phyloP scores from a whole-genome alignment of 2,329 filamentous ascomycete species.

The Cladosporium sp. region DNA sequence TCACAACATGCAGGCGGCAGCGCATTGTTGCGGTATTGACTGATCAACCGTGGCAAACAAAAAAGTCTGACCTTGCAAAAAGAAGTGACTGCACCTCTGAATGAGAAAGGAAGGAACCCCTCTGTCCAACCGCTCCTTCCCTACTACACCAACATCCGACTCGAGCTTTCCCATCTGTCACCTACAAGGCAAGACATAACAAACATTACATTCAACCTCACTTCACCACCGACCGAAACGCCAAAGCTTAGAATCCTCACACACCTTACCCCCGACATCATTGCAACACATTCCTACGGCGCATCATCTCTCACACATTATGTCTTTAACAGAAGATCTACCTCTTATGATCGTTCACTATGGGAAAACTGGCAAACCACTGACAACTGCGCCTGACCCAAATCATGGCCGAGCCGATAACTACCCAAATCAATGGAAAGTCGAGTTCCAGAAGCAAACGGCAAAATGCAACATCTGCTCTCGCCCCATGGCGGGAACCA shows the following conservation, averaged over 20 bases:
- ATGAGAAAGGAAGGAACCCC: neutral
- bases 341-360: too few species aligned
- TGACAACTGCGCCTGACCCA: slow-evolving; percentile 1
- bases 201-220: too few species aligned
- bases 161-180: neutral
- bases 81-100: neutral
- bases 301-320: too few species aligned
- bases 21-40: too few species aligned
- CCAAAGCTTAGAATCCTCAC: too few species aligned
- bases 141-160: neutral
- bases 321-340: neutral
- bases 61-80: too few species aligned
- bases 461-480: slow-evolving; percentile 22
- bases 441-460: slow-evolving; percentile 19
- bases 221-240: too few species aligned
- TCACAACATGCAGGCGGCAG: too few species aligned
- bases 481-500: slow-evolving; percentile 13
- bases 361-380: neutral
- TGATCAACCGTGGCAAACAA: too few species aligned
- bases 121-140: neutral
- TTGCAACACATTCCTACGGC: too few species aligned
- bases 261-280: too few species aligned
- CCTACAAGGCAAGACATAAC: too few species aligned
- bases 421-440: slow-evolving; percentile 15
- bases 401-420: neutral